phyloP scores from a whole-genome alignment of 805 yeast genomes.

The Sugiyamaella chiloensis region DNA sequence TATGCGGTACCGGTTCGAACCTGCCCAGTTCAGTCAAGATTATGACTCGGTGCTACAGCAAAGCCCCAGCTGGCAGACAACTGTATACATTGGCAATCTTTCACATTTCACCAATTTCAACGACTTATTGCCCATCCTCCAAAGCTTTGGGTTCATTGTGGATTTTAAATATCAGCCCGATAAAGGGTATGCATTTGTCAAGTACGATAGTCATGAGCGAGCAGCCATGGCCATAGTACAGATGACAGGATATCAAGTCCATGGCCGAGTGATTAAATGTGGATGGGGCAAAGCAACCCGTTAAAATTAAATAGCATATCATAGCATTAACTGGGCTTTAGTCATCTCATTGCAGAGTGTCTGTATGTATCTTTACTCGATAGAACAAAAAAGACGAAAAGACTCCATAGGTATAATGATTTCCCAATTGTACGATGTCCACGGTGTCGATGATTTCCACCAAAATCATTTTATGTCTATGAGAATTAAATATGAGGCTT shows the following conservation, averaged over 20 bases:
- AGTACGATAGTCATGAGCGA: conserved; percentile 80
- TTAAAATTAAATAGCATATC: no score
- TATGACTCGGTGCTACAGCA: conserved; percentile 72
- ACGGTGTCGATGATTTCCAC: no score
- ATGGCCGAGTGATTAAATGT: conserved; percentile 75
- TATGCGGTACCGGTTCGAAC: background rate
- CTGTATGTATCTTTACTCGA: no score
- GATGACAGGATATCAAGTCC: conserved; percentile 57
- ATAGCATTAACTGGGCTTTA: no score
- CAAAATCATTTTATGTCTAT: no score
- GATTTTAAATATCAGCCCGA: conserved; percentile 79
- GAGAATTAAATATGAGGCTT: no score
- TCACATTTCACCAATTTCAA: conserved; percentile 71
- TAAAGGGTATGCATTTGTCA: conserved; percentile 84
- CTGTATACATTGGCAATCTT: conserved; percentile 83
- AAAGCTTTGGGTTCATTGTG: conserved; percentile 76
- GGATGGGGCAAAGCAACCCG: conserved; percentile 85
- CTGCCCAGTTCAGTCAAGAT: conserved; percentile 26
- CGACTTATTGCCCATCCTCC: conserved; percentile 70
- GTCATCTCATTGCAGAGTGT: no score
- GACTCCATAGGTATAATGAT: no score
- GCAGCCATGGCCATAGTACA: conserved; percentile 88
- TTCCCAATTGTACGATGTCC: no score
- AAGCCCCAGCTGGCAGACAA: conserved; percentile 78
- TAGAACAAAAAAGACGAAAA: no score